Base-by-base conservation (phyloP, 768 basidiomycete species). In the Peribolospora baueri region DNA sequence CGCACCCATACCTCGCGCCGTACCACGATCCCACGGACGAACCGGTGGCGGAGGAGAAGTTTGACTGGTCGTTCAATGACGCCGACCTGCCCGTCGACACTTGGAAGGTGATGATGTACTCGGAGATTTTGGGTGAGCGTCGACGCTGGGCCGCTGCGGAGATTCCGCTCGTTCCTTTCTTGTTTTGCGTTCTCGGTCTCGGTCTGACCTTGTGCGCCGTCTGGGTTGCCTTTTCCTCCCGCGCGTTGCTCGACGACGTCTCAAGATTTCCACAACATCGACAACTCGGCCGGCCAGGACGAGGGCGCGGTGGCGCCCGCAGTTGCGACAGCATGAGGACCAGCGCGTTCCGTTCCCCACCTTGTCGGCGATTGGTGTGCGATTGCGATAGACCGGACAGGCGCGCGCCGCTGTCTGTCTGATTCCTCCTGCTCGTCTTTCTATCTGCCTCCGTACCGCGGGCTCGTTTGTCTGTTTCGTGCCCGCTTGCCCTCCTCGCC, bases 71-170 rank as follows among this genome's bases (percentile, higher is more conserved):
- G 63, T 98, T 98, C 77, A 98, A 98, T 68, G 93, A 98, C 60
- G 93, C 93, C 14, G 93, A 98, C 67, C 73, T 98, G 48, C 93
- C 93, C 0, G 84, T 97, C 8, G 93, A 98, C 64, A 91, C 86
- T 1, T 98, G 93, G 93, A 97, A 95, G 70, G 91, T 93, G 53
- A 98, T 98, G 93, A 98, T 98, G 91, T 97, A 97, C 73, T 83
- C 81, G 63, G 91, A 98, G 70, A 97, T 95, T 60, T 73, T 95
- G 9, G 87, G 88, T 87, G 63, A 59, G 80, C 37, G 4, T 48
- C 37, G 7, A 1, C 25, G 7, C 6, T 37, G 25, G 48, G 45
- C 5, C 7, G 3, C 14, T 7, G 38, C 50, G 10, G 25, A 10
- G 47, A 51, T 7, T 14, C 39, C 13, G 7, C 40, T 5, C 49